phyloP scores from a whole-genome alignment of 805 yeast genomes.

The Teunomyces barrocoloradensis region DNA sequence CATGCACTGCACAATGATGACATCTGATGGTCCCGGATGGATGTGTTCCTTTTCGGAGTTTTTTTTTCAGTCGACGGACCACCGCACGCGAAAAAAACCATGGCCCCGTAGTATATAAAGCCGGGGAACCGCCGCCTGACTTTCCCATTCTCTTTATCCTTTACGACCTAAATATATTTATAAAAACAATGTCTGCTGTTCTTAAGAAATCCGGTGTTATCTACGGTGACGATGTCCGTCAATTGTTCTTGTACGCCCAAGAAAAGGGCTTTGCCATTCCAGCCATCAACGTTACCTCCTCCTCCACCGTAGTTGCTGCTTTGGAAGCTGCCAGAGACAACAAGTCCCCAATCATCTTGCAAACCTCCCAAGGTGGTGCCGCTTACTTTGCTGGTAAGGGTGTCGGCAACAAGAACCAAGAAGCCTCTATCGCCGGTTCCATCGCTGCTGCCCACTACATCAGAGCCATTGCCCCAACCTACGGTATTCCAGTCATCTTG shows the following conservation, averaged over 20 bases:
- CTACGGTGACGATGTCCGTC: slow-evolving; percentile 94
- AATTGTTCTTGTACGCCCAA: slow-evolving; percentile 88
- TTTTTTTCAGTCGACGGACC: not conserved
- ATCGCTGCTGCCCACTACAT: slow-evolving; percentile 98
- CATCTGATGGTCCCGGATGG: slow-evolving; percentile 9
- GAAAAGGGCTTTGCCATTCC: slow-evolving; percentile 94
- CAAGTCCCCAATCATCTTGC: slow-evolving; percentile 90
- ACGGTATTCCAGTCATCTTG: slow-evolving; percentile 94
- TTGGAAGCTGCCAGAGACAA: slow-evolving; percentile 49
- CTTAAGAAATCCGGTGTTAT: slow-evolving; percentile 93
- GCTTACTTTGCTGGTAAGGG: slow-evolving; percentile 99
- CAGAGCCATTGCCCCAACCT: slow-evolving; percentile 92
- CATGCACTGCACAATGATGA: slow-evolving; percentile 3
- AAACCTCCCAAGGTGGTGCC: slow-evolving; percentile 98
- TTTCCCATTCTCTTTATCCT: not conserved
- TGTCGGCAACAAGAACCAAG: slow-evolving; percentile 87
- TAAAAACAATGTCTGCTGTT: slow-evolving; percentile 56
- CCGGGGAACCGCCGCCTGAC: slow-evolving; percentile 1
- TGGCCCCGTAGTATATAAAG: slow-evolving; percentile 7
- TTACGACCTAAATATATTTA: not conserved
- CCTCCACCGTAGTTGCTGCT: slow-evolving; percentile 76
- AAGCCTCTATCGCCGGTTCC: slow-evolving; percentile 91
- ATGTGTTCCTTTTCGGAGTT: slow-evolving; percentile 12
- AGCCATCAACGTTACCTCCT: slow-evolving; percentile 96
- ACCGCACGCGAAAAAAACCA: slow-evolving; percentile 1